A percentile compares a stretch with the other conserved stretches of the same genome.
Conservation (phyloP, 805 yeast genomes). For the Komagataella pastoris region DNA sequence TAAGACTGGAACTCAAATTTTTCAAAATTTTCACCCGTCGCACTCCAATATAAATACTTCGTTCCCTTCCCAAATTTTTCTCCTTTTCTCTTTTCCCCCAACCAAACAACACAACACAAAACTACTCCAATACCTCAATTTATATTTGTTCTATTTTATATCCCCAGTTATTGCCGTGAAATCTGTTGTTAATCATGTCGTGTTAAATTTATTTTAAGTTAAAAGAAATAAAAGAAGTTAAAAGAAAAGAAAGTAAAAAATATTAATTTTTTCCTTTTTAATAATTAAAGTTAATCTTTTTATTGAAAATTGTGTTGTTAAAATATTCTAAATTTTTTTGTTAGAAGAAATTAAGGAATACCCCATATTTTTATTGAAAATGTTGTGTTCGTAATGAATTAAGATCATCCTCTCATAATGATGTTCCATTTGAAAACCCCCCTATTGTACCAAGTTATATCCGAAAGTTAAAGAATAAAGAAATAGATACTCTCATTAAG, state of each 20-base stretch:
- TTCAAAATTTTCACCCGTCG: neutral
- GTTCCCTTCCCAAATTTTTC: constrained; percentile 1
- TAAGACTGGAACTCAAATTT: neutral
- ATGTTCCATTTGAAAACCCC: neutral
- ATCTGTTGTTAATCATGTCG: constrained; percentile 3
- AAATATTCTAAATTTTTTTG: neutral
- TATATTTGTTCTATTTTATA: constrained; percentile 14
- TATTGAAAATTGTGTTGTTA: neutral
- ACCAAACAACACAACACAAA: constrained; percentile 1
- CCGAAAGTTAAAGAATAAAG: neutral
- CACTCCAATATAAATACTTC: neutral
- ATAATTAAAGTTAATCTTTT: neutral
- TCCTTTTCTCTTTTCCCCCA: constrained; percentile 6
- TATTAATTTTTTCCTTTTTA: constrained; percentile 1
- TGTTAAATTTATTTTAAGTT: constrained; percentile 3
- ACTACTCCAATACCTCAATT: constrained; percentile 1
- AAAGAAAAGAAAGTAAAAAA: neutral
- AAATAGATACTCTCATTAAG: neutral
- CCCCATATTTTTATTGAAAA: neutral
- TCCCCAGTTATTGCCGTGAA: constrained; percentile 1
- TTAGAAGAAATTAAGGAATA: neutral
- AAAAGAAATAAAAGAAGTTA: too few relatives aligned
- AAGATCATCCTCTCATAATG: neutral
- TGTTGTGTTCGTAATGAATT: neutral
- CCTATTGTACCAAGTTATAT: constrained; percentile 1